Conservation (phyloP, 2,329 filamentous ascomycete genomes). For the Rhynchosporium agropyri region DNA sequence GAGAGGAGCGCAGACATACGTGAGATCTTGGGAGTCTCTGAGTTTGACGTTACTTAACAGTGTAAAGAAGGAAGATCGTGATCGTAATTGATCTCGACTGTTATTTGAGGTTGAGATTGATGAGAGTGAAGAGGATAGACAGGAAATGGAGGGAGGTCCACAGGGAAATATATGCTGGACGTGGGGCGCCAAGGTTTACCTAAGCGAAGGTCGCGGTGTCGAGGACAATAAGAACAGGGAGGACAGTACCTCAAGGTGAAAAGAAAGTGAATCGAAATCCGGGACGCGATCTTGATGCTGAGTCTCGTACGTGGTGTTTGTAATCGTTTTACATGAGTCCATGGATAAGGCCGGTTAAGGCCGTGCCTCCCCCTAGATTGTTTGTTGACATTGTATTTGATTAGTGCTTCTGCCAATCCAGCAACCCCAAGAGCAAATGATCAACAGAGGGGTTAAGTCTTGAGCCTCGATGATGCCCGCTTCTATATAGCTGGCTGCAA, state of each 20-base stretch:
- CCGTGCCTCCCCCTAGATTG: background rate
- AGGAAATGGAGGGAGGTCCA: background rate
- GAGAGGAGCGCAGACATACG: background rate
- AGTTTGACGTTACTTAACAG: background rate
- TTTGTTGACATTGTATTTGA: constrained; percentile 5
- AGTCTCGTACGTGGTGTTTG: background rate
- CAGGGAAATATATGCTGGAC: background rate
- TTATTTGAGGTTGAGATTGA: constrained; percentile 1
- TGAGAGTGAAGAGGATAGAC: background rate
- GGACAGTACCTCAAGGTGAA: background rate
- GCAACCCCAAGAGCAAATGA: no score
- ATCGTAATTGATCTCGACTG: background rate
- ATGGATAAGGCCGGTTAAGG: background rate
- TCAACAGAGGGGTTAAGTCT: no score
- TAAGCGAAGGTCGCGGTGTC: constrained; percentile 5
- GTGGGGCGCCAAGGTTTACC: constrained; percentile 2
- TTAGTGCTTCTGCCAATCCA: no score
- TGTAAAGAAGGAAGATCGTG: background rate
- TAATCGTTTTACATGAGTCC: background rate
- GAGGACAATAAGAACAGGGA: background rate
- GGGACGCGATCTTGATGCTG: background rate
- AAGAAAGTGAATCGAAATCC: background rate
- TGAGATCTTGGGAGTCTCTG: background rate
- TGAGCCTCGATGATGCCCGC: no score
- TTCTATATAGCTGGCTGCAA: no score